Percentiles rank a stretch among this genome's conserved stretches.
Conservation (phyloP, 176 grass and related monocot genomes). For the Tillandsia fasciculata region DNA sequence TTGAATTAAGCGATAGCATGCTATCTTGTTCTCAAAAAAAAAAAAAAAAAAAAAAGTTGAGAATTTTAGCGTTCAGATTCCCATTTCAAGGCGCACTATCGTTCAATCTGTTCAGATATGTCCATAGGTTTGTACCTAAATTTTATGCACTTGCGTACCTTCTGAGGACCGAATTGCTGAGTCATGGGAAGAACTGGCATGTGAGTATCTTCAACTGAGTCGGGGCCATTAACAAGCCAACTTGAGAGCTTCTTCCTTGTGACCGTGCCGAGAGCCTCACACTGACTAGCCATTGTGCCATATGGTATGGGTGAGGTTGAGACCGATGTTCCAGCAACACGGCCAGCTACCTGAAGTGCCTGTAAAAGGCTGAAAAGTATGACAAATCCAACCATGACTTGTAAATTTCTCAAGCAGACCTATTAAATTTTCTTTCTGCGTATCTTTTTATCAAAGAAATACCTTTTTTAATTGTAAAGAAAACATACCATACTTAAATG, state of each 20-base stretch:
- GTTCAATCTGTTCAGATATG: too few relatives aligned
- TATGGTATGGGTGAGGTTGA: constrained; percentile 91
- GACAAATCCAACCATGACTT: too few relatives aligned
- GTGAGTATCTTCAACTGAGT: constrained; percentile 37
- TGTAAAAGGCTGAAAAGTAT: constrained; percentile 20
- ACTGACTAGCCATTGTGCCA: constrained; percentile 86
- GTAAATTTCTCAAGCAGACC: too few relatives aligned
- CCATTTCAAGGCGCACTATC: background rate
- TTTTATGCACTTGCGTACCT: constrained; percentile 27
- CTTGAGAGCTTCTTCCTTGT: constrained; percentile 88
- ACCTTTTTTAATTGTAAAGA: too few relatives aligned
- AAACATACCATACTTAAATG: too few relatives aligned
- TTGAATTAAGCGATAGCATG: too few relatives aligned
- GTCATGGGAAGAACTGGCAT: constrained; percentile 22
- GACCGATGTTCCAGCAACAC: constrained; percentile 83
- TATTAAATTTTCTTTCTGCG: too few relatives aligned
- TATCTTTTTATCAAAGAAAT: too few relatives aligned
- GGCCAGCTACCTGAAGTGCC: constrained; percentile 93
- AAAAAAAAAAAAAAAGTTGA: too few relatives aligned
- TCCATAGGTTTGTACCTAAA: background rate
- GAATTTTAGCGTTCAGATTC: background rate
- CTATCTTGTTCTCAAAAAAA: too few relatives aligned
- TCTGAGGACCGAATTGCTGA: constrained; percentile 38
- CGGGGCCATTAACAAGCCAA: constrained; percentile 74
- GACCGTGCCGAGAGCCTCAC: constrained; percentile 77